Evolutionary conservation across 257 asterid genomes (phyloP), one percentile per base, ranked within the genome.

Genomic region (Solanum okadae): DNA sequence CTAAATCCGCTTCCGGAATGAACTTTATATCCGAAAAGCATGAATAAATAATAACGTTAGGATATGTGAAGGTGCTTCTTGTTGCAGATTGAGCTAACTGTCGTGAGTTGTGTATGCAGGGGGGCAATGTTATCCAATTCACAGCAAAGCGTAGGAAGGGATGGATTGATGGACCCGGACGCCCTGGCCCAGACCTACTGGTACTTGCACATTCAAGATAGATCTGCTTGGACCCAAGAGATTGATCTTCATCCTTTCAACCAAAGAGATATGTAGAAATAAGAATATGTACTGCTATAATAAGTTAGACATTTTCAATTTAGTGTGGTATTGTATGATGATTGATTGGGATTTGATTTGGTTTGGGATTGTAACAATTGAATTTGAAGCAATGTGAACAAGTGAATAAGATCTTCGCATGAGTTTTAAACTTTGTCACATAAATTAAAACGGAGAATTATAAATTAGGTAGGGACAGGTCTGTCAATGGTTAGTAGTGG

Each of bases 141-240:
- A 31, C 90, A 88, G 20, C 91, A 79, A 10, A 72, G 22, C 6
- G 91, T 31, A 59, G 90, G 87, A 14, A 91, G 87, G 34, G 90
- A 91, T 3, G 92, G 86, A 25, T 52, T 63, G 20, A 90, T 94
- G 95, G 93, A 94, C 75, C 96, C 97, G 3, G 88, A 71, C 27
- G 52, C 22, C 20, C 67, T 86, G 84, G 88, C 88, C 7, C 88
- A 77, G 52, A 46, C 88, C 68, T 86, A 86, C 70, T 86, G 88
- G 88, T 81, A 86, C 67, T 86, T 86, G 72, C 88, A 86, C 49
- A 71, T 46, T 71, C 88, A 86, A 86, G 82, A 86, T 35, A 75
- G 82, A 22, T 86, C 84, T 42, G 84, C 84, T 71, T 72, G 88
- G 88, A 86, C 88, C 52, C 88, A 86, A 33, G 88, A 86, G 84